Base-by-base conservation (phyloP, 2,329 filamentous ascomycete species). In the Amauroascus niger region DNA sequence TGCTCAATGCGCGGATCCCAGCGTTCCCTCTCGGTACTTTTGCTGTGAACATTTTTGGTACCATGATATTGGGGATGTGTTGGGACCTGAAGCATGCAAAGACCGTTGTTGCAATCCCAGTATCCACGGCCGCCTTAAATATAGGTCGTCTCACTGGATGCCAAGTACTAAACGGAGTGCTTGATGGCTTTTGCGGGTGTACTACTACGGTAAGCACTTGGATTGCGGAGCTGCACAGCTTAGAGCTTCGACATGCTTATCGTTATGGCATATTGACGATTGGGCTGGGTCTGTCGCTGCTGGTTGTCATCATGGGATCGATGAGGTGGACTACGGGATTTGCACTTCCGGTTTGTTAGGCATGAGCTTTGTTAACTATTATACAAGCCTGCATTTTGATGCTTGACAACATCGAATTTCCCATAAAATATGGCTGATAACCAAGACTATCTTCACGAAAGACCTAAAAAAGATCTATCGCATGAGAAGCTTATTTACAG, bases 21-120 rank as follows among this genome's bases (percentile, higher is more conserved):
- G 71, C 77, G 0, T 96, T 96, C 60, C 91, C 91, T 0, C 68
- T 96, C 0, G 91, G 91, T 1, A 97, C 91, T 0, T 95, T 96
- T 62, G 71, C 74, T 0, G 88, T 86, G 26, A 97, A 97, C 63
- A 74, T 94, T 3, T 66, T 84, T 13, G 91, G 90, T 3, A 89
- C 87, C 0, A 78, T 78, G 0, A 69, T 95, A 14, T 68, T 94
- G 48, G 89, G 81, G 13, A 83, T 88, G 77, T 79, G 82, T 28
- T 95, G 80, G 73, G 86, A 94, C 63, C 71, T 95, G 49, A 86
- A 88, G 59, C 88, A 88, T 63, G 74, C 80, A 0, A 55, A 60
- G n/a, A 67, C 73, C 1, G 61, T 67, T 6, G 77, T 76, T 0
- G 78, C 76, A 0, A 58, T 76, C 49, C 48, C 54, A 4, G n/a